Evolutionary conservation across 768 basidiomycete genomes (phyloP), one percentile per base, ranked within the genome.

Genomic region (Mycena pura): DNA sequence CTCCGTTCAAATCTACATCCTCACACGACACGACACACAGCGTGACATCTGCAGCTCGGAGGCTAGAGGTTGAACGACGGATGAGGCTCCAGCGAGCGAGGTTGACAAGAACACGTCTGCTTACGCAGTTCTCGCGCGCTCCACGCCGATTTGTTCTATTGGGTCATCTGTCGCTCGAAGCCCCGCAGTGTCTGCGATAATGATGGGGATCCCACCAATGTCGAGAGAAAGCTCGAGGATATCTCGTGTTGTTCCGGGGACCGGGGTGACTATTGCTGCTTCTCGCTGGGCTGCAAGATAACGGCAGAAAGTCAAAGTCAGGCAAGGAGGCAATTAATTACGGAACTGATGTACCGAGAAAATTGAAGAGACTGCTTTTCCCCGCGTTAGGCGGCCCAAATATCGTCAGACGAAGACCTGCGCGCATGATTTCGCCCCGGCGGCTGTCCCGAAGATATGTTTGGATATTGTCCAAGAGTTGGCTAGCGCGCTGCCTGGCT

Each of bases 371-470:
- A 68, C 89, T 92, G 69, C 92, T 95, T 77, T 96, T 97, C n/a
- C 95, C 95, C 1, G 91, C 93, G 68, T 97, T 97, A 0, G 95
- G 92, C 22, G 94, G 93, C 1, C 95, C 95, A 69, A 95, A 95
- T 36, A 97, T 95, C 14, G 92, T 89, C 9, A 96, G 79, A 43
- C 86, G 87, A 46, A 96, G 84, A 3, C 95, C 95, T 1, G 87
- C 85, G 13, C 93, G 87, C 60, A 95, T 77, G 49, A 96, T 87
- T 72, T 96, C 95, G 0, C 94, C 93, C 32, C 89, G 81, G 19
- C 89, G 84, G 45, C 84, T 86, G 72, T 95, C 93, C 6, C 82
- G 73, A 1, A 96, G 77, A 55, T 92, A 85, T 0, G 65, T 70
- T 29, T 74, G 73, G 39, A 96, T 90, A 28, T 71, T 77, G 0